A percentile compares a stretch with the other conserved stretches of the same genome.
Conservation (phyloP, 176 grass and related monocot species). For the Aegilops umbellulata region DNA sequence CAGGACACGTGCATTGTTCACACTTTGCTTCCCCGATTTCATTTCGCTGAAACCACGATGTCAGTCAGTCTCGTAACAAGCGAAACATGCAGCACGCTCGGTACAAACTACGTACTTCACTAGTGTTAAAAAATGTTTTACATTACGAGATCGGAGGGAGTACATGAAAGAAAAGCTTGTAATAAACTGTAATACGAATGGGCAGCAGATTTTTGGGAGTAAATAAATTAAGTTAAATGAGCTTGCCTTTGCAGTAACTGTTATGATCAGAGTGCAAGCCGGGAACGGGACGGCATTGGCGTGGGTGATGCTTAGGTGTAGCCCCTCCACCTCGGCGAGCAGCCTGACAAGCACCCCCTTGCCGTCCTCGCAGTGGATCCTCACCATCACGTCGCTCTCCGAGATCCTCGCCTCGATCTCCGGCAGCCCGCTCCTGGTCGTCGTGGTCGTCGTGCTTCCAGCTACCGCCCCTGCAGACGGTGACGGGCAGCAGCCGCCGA, state of each 20-base stretch:
- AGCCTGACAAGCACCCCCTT: constrained; percentile 51
- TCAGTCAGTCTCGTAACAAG: no score
- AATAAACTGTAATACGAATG: neutral
- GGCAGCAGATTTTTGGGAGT: neutral
- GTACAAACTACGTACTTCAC: no score
- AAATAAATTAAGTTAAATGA: neutral
- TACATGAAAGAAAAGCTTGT: no score
- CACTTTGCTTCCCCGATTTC: no score
- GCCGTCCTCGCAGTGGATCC: constrained; percentile 46
- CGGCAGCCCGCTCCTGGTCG: constrained; percentile 19
- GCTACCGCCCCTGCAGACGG: constrained; percentile 1
- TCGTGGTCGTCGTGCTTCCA: neutral
- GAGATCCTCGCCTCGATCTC: constrained; percentile 64
- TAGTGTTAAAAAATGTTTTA: no score
- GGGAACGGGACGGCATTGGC: constrained; percentile 55
- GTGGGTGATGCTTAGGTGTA: constrained; percentile 46
- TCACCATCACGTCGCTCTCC: constrained; percentile 49
- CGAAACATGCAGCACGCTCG: no score
- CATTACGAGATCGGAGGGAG: no score
- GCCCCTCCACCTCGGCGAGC: constrained; percentile 51
- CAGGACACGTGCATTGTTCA: neutral
- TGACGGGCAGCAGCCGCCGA: no score
- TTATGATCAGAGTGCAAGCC: constrained; percentile 38
- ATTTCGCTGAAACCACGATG: no score
- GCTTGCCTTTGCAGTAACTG: constrained; percentile 60